phyloP scores from a whole-genome alignment of 2,329 filamentous ascomycete species.

The Diaporthe nobilis region DNA sequence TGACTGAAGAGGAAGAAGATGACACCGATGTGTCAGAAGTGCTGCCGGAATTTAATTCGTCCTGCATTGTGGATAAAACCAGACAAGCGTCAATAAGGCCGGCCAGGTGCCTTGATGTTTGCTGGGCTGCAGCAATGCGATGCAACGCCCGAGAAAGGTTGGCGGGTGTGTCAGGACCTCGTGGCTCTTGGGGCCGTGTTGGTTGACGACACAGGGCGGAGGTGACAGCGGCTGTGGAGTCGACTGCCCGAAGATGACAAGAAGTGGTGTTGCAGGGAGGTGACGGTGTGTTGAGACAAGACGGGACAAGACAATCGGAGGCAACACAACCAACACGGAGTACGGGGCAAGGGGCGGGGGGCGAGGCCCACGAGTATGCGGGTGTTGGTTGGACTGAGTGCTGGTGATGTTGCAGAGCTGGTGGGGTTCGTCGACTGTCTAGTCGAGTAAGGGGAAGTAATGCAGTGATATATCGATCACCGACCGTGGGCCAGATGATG shows the following conservation, averaged over 20 bases:
- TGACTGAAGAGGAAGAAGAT: slow-evolving; percentile 19
- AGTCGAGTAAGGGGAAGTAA: slow-evolving; percentile 25
- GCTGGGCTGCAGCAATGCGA: not conserved
- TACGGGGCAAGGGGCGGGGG: not conserved
- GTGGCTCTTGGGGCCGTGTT: slow-evolving; percentile 4
- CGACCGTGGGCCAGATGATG: slow-evolving; percentile 7
- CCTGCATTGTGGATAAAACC: slow-evolving; percentile 20
- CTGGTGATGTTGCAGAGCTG: slow-evolving; percentile 18
- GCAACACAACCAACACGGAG: not conserved
- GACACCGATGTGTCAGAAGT: slow-evolving; percentile 21
- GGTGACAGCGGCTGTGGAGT: slow-evolving; percentile 10
- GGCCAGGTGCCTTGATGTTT: not conserved
- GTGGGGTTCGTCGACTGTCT: slow-evolving; percentile 25
- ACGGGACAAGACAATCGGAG: not conserved
- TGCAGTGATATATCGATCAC: slow-evolving; percentile 27
- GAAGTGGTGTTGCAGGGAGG: not conserved
- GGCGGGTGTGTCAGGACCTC: not conserved
- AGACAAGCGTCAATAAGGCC: slow-evolving; percentile 10
- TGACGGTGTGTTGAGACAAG: not conserved
- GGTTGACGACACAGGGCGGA: slow-evolving; percentile 5
- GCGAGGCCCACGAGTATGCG: not conserved
- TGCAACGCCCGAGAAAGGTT: slow-evolving; percentile 1
- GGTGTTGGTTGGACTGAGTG: not conserved
- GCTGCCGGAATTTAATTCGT: slow-evolving; percentile 7
- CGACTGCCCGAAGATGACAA: not conserved